Percentiles rank a stretch among this genome's conserved stretches.
Conservation (phyloP, 2,329 filamentous ascomycete genomes). For the Curvularia sp. region DNA sequence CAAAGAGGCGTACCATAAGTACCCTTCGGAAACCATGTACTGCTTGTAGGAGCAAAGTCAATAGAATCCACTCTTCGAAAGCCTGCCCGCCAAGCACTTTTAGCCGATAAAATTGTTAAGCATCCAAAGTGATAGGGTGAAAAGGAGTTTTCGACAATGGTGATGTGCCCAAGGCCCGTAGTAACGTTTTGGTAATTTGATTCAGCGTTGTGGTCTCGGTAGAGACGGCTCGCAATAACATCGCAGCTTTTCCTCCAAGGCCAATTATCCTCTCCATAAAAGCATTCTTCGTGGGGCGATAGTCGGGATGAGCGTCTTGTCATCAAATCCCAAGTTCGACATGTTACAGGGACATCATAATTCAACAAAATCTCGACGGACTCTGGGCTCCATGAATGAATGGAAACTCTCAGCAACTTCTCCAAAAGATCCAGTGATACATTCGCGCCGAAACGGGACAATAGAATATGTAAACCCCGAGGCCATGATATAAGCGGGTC, state of each 20-base stretch:
- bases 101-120: not conserved
- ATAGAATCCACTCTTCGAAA: not conserved
- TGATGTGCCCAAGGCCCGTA: not conserved
- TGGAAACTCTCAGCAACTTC: not conserved
- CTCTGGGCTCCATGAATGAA: not conserved
- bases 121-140: not conserved
- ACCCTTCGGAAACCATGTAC: no score
- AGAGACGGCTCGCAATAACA: not conserved
- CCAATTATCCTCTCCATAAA: not conserved
- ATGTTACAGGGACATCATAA: not conserved
- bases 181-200: not conserved
- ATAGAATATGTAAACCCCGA: not conserved
- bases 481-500: not conserved
- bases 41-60: not conserved
- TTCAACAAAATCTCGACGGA: not conserved
- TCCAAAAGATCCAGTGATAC: not conserved
- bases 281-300: not conserved
- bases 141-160: no score
- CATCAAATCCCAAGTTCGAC: not conserved
- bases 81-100: not conserved
- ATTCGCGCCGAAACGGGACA: not conserved
- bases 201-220: not conserved
- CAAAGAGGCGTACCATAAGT: not conserved
- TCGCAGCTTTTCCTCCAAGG: not conserved
- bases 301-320: not conserved